phyloP scores from a whole-genome alignment of 495 filamentous ascomycete species.

The Rhizodiscina lignyota region DNA sequence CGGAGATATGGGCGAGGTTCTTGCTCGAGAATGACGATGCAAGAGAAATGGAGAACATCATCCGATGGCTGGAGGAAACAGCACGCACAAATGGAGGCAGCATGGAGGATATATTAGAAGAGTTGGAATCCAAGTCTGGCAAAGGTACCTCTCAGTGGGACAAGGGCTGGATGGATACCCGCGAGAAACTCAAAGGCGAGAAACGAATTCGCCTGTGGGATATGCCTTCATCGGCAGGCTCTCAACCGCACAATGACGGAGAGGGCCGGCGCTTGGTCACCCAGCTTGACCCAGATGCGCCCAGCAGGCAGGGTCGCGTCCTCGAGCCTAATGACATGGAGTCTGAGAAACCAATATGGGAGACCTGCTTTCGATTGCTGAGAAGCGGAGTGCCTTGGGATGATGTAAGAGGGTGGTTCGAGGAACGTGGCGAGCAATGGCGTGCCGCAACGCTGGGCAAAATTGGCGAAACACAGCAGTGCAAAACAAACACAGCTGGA shows the following conservation, averaged over 20 bases:
- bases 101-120: slow-evolving; percentile 57
- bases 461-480: slow-evolving; percentile 4
- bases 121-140: slow-evolving; percentile 44
- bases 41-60: slow-evolving; percentile 52
- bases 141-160: slow-evolving; percentile 51
- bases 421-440: slow-evolving; percentile 67
- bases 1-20: slow-evolving; percentile 43
- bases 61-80: slow-evolving; percentile 69
- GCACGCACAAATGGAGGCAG: slow-evolving; percentile 45
- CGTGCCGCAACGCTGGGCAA: slow-evolving; percentile 52
- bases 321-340: slow-evolving; percentile 67
- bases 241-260: no score
- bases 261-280: slow-evolving; percentile 39
- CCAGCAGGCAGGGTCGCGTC: slow-evolving; percentile 53
- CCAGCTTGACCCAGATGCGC: slow-evolving; percentile 88
- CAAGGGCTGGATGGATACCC: slow-evolving; percentile 83
- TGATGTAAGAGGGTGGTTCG: slow-evolving; percentile 65
- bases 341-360: slow-evolving; percentile 75
- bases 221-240: slow-evolving; percentile 48
- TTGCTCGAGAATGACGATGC: slow-evolving; percentile 50
- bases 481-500: slow-evolving; percentile 12
- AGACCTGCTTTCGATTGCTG: slow-evolving; percentile 77
- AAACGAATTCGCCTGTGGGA: slow-evolving; percentile 56
- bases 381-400: slow-evolving; percentile 55
- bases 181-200: slow-evolving; percentile 71